Percentiles rank a stretch among this genome's conserved stretches.
Evolutionary conservation across 78 protist genomes (phyloP).

Genomic region (Dictyostelium intermedium): DNA sequence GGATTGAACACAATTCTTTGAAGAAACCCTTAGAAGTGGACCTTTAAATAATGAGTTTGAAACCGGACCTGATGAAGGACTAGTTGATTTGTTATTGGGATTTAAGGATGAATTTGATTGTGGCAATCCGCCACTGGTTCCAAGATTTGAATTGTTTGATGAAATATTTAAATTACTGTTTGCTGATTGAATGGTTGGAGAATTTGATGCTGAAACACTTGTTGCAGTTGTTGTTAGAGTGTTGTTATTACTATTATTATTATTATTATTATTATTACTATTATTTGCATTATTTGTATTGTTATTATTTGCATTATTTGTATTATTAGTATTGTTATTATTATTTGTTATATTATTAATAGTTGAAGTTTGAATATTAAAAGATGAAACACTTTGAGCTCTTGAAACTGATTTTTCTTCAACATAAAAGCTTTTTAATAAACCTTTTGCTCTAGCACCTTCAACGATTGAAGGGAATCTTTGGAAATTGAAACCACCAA

Average conservation of each 20-base stretch:
- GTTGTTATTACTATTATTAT: neutral
- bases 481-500: conserved; percentile 77
- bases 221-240: neutral
- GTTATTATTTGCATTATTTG: neutral
- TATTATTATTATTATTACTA: neutral
- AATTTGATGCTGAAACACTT: neutral
- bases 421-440: conserved; percentile 64
- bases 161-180: neutral
- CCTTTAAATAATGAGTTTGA: neutral
- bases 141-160: neutral
- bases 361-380: neutral
- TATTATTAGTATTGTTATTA: neutral
- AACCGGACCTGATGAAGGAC: conserved; percentile 15
- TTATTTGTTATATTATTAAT: neutral
- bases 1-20: conserved; percentile 5
- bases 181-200: neutral
- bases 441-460: conserved; percentile 70
- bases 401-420: conserved; percentile 62
- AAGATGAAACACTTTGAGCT: conserved; percentile 39
- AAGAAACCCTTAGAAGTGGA: conserved; percentile 34
- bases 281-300: neutral
- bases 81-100: neutral
- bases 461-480: conserved; percentile 73
- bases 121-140: neutral
- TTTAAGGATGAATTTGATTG: neutral